Base-by-base conservation (phyloP, 768 basidiomycete genomes). In the Termitomyces sp. region DNA sequence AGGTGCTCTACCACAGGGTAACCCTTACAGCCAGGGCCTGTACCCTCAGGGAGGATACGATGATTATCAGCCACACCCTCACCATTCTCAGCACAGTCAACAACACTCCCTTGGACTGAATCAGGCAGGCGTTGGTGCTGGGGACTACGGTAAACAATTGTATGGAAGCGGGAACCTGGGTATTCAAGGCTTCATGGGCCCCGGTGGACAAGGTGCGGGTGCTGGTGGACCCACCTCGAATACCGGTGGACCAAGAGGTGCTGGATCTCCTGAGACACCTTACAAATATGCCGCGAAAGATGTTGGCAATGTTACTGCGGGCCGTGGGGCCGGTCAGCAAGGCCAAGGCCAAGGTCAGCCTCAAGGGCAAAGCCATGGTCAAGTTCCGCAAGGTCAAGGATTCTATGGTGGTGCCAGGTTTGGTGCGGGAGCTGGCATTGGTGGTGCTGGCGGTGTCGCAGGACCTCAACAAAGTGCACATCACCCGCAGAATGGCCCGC, bases 211-310 rank as follows among this genome's bases (percentile, higher is more conserved):
- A 55, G 76, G 80, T 56, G 70, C 69, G 0, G 69, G 75, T 47
- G 68, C 74, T 45, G 69, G 69, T 16, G 74, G 69, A 18, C 72
- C 75, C 61, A 70, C 78, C 0, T 67, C 74, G 20, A 73, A 70
- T 58, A 68, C 78, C 22, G 74, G 78, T 38, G 85, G 80, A 4
- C 80, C 80, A 11, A 72, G 79, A 14, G 75, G 77, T 20, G 81
- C 79, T 35, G 75, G 77, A 14, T 89, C 88, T 6, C 88, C 89
- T 1, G 90, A 91, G 70, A 73, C 83, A 8, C 73, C 86, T 16
- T 91, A 89, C 72, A 91, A 92, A 67, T 91, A 90, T 65, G 81
- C 79, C 4, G 74, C 79, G 11, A 88, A 89, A 74, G 89, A 88
- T 56, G 81, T 82, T 40, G 76, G 79, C 2, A 72, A 77, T 38